Conservation (phyloP, 1,284 basidiomycete genomes). For the Sparassis latifolia region DNA sequence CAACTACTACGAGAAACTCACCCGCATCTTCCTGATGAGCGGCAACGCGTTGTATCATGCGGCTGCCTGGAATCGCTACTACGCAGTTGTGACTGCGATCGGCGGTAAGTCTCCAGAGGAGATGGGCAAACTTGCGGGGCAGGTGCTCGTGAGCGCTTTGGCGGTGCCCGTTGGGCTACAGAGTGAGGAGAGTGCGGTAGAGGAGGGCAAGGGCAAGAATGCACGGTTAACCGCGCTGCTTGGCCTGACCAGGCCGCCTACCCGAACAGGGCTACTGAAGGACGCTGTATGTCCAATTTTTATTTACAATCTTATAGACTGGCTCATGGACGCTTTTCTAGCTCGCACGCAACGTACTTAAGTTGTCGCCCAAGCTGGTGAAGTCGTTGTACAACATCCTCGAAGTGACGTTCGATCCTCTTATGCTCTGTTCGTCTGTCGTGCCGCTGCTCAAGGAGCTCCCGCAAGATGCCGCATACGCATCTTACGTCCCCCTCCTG, state of each 20-base stretch:
- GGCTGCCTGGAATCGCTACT: slow-evolving; percentile 92
- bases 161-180: slow-evolving; percentile 86
- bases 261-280: slow-evolving; percentile 77
- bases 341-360: slow-evolving; percentile 83
- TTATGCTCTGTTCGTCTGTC: slow-evolving; percentile 80
- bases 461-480: slow-evolving; percentile 49
- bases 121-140: slow-evolving; percentile 78
- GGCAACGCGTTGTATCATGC: slow-evolving; percentile 95
- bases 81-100: slow-evolving; percentile 58
- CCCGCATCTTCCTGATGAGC: slow-evolving; percentile 92
- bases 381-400: slow-evolving; percentile 87
- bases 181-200: slow-evolving; percentile 52
- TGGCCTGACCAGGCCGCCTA: slow-evolving; percentile 82
- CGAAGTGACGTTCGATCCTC: slow-evolving; percentile 93
- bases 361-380: slow-evolving; percentile 71
- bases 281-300: slow-evolving; percentile 62
- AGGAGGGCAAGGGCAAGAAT: slow-evolving; percentile 71
- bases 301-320: not conserved
- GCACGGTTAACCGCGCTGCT: slow-evolving; percentile 83
- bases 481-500: slow-evolving; percentile 85
- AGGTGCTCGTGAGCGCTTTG: slow-evolving; percentile 89
- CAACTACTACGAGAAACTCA: slow-evolving; percentile 98
- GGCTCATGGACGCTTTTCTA: slow-evolving; percentile 22
- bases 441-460: slow-evolving; percentile 77
- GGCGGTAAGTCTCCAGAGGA: slow-evolving; percentile 75